Percentiles rank a stretch among this genome's conserved stretches.
These are phyloP conservation scores for Rhexocercosporidium sp. DNA, from an alignment of 2,329 filamentous ascomycete genomes.

Conservation along the genomic window DNA sequence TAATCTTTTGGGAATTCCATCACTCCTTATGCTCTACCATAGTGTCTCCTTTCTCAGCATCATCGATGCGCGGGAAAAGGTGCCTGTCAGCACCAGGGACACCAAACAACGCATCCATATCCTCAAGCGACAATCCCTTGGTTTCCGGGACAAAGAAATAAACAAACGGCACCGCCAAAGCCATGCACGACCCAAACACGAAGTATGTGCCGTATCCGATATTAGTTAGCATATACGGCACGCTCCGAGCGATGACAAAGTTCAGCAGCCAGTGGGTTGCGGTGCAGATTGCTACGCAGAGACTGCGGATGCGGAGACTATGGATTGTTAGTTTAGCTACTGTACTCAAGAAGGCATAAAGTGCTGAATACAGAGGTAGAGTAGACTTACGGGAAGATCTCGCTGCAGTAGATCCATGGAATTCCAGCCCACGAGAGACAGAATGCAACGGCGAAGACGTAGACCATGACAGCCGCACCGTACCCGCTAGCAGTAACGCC, in stretches of 20 bases:
- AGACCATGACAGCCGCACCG: constrained; percentile 60
- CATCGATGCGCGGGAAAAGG: no score
- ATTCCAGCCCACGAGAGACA: constrained; percentile 71
- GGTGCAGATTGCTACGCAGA: neutral
- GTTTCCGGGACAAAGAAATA: constrained; percentile 69
- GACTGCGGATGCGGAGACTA: neutral
- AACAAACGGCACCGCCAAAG: constrained; percentile 40
- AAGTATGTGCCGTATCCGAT: constrained; percentile 36
- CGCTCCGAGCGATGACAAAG: constrained; percentile 63
- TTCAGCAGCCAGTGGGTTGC: constrained; percentile 71
- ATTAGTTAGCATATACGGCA: constrained; percentile 30
- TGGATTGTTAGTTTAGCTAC: no score
- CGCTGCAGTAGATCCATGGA: constrained; percentile 72
- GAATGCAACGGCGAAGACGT: constrained; percentile 71
- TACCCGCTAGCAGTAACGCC: constrained; percentile 55
- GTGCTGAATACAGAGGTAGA: no score
- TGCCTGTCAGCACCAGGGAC: no score
- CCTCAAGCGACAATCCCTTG: constrained; percentile 70
- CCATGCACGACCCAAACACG: constrained; percentile 32
- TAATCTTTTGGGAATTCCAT: no score
- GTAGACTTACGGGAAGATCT: constrained; percentile 58
- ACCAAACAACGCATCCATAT: constrained; percentile 46
- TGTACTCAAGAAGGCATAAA: no score
- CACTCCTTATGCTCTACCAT: no score
- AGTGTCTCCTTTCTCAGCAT: no score